A percentile compares a stretch with the other conserved stretches of the same genome.
Evolutionary conservation across 768 basidiomycete species (phyloP).

Genomic region (Lanmaoa rubissima): DNA sequence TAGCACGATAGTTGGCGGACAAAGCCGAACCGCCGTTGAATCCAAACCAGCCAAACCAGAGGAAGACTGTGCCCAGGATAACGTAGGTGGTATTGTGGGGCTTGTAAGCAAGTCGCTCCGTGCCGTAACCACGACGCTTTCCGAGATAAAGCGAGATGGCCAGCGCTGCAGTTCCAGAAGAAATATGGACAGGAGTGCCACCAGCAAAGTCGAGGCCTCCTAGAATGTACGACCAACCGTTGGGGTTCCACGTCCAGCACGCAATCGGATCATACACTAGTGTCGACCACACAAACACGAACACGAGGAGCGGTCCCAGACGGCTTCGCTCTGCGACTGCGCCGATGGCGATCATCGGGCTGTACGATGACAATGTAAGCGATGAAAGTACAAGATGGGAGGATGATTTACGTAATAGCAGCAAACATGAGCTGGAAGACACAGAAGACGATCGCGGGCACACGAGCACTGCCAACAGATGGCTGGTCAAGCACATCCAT

Average conservation of each 20-base stretch:
- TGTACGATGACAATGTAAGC: conserved; percentile 30
- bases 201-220: conserved; percentile 93
- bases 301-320: conserved; percentile 82
- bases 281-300: conserved; percentile 88
- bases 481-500: conserved; percentile 73
- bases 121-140: conserved; percentile 88
- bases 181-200: conserved; percentile 96
- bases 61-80: conserved; percentile 87
- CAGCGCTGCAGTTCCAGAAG: conserved; percentile 87
- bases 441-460: conserved; percentile 76
- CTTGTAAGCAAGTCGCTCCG: conserved; percentile 86
- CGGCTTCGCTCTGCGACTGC: conserved; percentile 89
- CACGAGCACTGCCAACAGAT: conserved; percentile 65
- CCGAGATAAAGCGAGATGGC: conserved; percentile 92
- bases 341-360: conserved; percentile 86
- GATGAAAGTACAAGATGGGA: not conserved
- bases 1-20: conserved; percentile 83
- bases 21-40: conserved; percentile 94
- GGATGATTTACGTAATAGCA: conserved; percentile 64
- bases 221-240: conserved; percentile 70
- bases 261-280: conserved; percentile 93
- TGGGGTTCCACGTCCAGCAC: conserved; percentile 93
- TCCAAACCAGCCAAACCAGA: conserved; percentile 97
- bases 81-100: conserved; percentile 94
- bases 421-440: conserved; percentile 93